phyloP scores from a whole-genome alignment of 2,329 filamentous ascomycete genomes.

The Diaporthe caulivora region DNA sequence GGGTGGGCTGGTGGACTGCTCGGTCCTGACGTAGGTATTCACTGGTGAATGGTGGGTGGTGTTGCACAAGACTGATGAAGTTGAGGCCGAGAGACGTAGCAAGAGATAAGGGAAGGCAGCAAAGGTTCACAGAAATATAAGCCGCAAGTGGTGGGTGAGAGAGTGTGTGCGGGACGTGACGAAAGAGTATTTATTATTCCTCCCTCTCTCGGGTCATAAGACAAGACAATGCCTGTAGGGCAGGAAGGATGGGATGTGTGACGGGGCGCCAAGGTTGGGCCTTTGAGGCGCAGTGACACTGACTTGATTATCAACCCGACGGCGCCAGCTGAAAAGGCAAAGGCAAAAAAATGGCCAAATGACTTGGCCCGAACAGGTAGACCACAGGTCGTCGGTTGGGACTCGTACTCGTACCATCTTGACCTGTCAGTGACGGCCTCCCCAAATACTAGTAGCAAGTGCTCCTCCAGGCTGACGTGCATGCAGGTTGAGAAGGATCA shows the following conservation, averaged over 20 bases:
- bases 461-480: not conserved
- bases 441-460: not conserved
- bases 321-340: constrained; percentile 15
- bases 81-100: not conserved
- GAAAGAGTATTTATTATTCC: not conserved
- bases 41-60: not conserved
- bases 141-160: not conserved
- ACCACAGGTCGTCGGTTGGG: no score
- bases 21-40: not conserved
- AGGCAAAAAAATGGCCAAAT: not conserved
- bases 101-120: not conserved
- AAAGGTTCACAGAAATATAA: not conserved
- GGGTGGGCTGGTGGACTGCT: not conserved
- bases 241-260: constrained; percentile 2
- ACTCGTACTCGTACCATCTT: not conserved
- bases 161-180: not conserved
- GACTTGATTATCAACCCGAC: constrained; percentile 9
- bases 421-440: no score
- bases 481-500: not conserved
- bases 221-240: constrained; percentile 10
- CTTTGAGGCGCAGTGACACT: constrained; percentile 9
- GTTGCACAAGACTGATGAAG: not conserved
- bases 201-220: not conserved
- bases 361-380: not conserved
- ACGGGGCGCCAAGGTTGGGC: constrained; percentile 25